Percentiles rank a stretch among this genome's conserved stretches.
Evolutionary conservation across 306 rosid genomes (phyloP).

Genomic region (Ochetophila trinervis): DNA sequence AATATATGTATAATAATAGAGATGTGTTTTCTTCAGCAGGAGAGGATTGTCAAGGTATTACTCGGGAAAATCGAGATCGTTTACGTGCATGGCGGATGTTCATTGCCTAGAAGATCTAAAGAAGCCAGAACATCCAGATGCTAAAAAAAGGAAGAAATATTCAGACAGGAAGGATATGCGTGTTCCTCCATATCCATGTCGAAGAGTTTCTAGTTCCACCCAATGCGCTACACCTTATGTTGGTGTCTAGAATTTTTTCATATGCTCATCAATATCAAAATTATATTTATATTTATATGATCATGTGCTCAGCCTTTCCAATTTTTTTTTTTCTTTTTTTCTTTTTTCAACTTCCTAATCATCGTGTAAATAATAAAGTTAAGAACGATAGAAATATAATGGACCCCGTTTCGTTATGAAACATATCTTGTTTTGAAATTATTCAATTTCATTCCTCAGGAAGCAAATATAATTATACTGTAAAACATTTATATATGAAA

Average conservation of each 20-base stretch:
- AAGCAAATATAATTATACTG: no score
- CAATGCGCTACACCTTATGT: conserved; percentile 48
- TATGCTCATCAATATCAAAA: background rate
- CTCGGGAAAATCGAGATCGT: conserved; percentile 83
- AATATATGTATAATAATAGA: background rate
- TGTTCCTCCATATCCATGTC: conserved; percentile 42
- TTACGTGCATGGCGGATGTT: conserved; percentile 70
- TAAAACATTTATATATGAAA: no score
- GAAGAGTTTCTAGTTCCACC: conserved; percentile 49
- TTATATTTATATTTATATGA: no score
- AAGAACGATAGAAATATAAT: no score
- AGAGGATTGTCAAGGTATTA: conserved; percentile 73
- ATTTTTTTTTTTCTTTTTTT: no score
- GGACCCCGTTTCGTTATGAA: no score
- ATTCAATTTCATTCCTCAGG: no score
- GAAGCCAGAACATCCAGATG: conserved; percentile 56
- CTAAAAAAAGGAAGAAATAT: conserved; percentile 65
- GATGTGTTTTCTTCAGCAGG: conserved; percentile 26
- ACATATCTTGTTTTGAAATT: no score
- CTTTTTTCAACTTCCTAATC: no score
- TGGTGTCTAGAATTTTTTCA: conserved; percentile 29
- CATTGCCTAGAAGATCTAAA: conserved; percentile 61
- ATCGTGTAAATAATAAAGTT: no score
- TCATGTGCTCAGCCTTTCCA: background rate
- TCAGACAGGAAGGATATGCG: conserved; percentile 36